Base-by-base conservation (phyloP, 352 stramenopile genomes). In the Globisporangium cystogenes region DNA sequence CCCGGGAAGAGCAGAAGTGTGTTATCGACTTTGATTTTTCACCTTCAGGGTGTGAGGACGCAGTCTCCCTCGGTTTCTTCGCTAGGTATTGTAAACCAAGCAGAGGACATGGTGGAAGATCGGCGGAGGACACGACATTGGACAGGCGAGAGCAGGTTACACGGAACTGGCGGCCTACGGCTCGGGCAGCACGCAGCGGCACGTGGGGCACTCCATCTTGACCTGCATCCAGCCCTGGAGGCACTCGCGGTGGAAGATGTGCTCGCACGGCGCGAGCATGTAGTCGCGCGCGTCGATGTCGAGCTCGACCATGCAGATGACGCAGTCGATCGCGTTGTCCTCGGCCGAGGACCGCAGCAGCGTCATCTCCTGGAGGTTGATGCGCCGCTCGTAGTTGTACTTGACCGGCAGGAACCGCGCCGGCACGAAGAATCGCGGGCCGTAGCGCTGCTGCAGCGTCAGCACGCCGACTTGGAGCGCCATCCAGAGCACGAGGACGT, bases 151-250 rank as follows among this genome's bases (percentile, higher is more conserved):
- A n/a, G n/a, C n/a, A n/a, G n/a, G n/a, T n/a, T n/a, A n/a, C n/a
- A n/a, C n/a, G n/a, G n/a, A n/a, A n/a, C n/a, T n/a, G n/a, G 26
- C 26, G 15, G n/a, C 36, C 39, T 65, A 94, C n/a, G 82, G 82
- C 72, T 90, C 79, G 24, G 94, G 92, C 51, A 98, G 72, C 42
- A 82, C 80, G 57, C 80, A 92, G 55, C 94, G 76, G 77, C 94
- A 98, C 54, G 95, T 97, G 51, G 94, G 94, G 72, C 95, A 98
- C 70, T 98, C 92, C 92, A 98, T 98, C 72, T 98, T 98, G 47
- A 98, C 87, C 46, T 98, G 86, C 95, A 98, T 98, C 95, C 95
- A 98, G 64, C 96, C 88, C 60, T 96, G 73, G 49, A 98, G 82
- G 64, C 95, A 98, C 55, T 93, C 77, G 55, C 82, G 79, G 67